phyloP scores from a whole-genome alignment of 768 basidiomycete genomes.

The Lactarius psammicola region DNA sequence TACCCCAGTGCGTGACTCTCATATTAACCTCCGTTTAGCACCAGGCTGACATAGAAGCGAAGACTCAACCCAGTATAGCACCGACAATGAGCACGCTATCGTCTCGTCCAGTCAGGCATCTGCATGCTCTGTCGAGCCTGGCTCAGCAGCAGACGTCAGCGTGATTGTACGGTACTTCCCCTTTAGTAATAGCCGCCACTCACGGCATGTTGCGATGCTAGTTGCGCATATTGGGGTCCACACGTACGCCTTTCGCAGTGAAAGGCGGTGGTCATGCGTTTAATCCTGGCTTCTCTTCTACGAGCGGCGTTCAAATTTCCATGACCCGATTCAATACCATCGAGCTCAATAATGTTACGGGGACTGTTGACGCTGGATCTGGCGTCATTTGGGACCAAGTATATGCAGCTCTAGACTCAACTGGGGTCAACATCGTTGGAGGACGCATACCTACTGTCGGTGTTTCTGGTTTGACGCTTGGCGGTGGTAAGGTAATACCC shows the following conservation, averaged over 20 bases:
- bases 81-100: not conserved
- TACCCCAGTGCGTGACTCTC: not conserved
- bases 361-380: slow-evolving; percentile 28
- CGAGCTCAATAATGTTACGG: not conserved
- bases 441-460: slow-evolving; percentile 30
- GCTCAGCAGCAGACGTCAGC: slow-evolving; percentile 25
- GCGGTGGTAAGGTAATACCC: not conserved
- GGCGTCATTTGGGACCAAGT: slow-evolving; percentile 34
- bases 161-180: slow-evolving; percentile 17
- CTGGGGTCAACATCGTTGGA: slow-evolving; percentile 29
- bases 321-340: slow-evolving; percentile 30
- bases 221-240: slow-evolving; percentile 18
- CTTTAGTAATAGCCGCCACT: not conserved
- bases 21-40: not conserved
- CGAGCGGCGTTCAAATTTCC: slow-evolving; percentile 32
- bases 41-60: not conserved
- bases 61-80: not conserved
- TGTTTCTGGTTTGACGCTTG: slow-evolving; percentile 27
- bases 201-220: not conserved
- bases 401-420: slow-evolving; percentile 23
- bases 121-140: slow-evolving; percentile 29
- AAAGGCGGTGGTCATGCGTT: slow-evolving; percentile 29
- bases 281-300: slow-evolving; percentile 33
- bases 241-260: not conserved
- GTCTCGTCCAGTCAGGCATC: not conserved